Percentiles rank a stretch among this genome's conserved stretches.
Evolutionary conservation across 1,284 basidiomycete genomes (phyloP).

Genomic region (Rhodofomes roseus): DNA sequence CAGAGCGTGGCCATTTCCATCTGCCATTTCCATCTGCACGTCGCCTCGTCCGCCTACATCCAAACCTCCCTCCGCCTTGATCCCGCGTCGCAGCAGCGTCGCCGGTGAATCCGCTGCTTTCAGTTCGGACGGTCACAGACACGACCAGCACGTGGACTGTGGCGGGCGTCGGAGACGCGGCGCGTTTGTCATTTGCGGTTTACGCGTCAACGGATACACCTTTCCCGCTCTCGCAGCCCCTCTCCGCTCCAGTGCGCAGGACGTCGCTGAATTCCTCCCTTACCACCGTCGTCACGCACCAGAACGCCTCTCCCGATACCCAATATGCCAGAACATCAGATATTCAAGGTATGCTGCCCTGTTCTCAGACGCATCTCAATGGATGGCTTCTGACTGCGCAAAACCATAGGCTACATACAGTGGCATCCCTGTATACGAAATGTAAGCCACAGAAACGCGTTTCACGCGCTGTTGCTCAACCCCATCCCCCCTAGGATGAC

Average conservation of each 20-base stretch:
- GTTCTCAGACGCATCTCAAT: not conserved
- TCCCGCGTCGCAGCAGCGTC: not conserved
- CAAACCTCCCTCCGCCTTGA: not conserved
- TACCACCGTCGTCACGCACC: not conserved
- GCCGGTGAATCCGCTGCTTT: not conserved
- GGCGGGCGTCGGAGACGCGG: conserved; percentile 6
- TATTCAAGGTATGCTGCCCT: conserved; percentile 61
- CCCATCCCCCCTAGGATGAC: conserved; percentile 76
- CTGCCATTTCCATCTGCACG: not conserved
- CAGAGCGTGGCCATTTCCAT: not conserved
- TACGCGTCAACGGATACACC: conserved; percentile 10
- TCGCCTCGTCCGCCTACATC: not conserved
- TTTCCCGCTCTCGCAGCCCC: not conserved
- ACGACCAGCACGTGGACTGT: not conserved
- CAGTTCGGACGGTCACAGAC: not conserved
- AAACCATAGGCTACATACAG: conserved; percentile 76
- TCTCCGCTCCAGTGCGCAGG: not conserved
- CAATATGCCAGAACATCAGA: conserved; percentile 72
- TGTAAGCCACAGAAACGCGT: conserved; percentile 50
- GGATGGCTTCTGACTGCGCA: conserved; percentile 5
- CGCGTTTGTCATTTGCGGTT: conserved; percentile 12
- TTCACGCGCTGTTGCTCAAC: conserved; percentile 26
- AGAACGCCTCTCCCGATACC: not conserved
- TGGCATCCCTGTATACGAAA: conserved; percentile 85
- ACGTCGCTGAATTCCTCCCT: not conserved